These are phyloP conservation scores for Alternaria brassicicola DNA, from an alignment of 2,329 filamentous ascomycete genomes.

Conservation along the genomic window DNA sequence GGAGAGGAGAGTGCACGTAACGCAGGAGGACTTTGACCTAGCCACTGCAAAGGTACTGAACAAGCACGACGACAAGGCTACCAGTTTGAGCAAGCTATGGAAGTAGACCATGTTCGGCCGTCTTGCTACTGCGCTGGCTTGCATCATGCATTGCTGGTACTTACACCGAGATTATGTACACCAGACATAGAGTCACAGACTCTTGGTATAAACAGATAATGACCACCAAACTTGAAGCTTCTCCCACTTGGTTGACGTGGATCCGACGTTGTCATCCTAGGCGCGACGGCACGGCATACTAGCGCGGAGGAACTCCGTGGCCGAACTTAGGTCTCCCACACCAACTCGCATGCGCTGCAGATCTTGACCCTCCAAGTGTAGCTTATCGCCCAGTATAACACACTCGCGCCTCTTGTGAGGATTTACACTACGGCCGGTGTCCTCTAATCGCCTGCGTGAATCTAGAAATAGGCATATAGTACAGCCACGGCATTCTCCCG, in stretches of 20 bases:
- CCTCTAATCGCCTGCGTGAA: not conserved
- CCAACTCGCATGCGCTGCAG: not conserved
- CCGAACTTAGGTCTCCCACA: not conserved
- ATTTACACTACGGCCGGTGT: not conserved
- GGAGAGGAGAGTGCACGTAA: conserved; percentile 95
- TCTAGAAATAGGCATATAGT: not conserved
- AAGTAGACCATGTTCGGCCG: conserved; percentile 58
- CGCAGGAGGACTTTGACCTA: conserved; percentile 98
- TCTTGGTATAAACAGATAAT: conserved; percentile 16
- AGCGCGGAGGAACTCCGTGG: not conserved
- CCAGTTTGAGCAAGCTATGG: conserved; percentile 86
- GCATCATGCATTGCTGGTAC: conserved; percentile 1
- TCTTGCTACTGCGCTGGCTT: not conserved
- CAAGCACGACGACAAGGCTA: conserved; percentile 99
- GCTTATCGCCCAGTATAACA: not conserved
- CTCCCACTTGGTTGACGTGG: not conserved
- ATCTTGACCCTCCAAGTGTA: not conserved
- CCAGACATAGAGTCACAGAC: conserved; percentile 22
- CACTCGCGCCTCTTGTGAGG: too few species aligned
- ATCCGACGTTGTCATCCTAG: not conserved
- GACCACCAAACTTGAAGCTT: conserved; percentile 4
- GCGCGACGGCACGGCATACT: conserved; percentile 18
- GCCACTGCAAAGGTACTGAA: conserved; percentile 99
- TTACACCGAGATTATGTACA: conserved; percentile 17
- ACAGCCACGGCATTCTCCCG: not conserved